Conservation (phyloP, 169 alveolate species). For the Cryptosporidium xiaoi region DNA sequence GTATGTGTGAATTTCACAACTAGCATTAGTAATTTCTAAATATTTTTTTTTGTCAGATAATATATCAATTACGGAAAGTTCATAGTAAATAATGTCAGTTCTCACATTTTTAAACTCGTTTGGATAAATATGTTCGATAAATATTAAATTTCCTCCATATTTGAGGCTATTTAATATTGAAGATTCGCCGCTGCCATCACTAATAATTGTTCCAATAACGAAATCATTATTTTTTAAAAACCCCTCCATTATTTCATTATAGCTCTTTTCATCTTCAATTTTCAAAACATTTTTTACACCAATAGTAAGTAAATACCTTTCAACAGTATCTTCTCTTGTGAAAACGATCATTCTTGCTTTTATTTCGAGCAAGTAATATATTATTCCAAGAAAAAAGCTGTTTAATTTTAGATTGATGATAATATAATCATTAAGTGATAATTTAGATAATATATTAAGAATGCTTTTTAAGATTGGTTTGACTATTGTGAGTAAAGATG, state of each 20-base stretch:
- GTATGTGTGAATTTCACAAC: not conserved
- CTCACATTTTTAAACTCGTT: not conserved
- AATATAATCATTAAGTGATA: not conserved
- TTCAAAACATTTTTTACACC: slow-evolving; percentile 18
- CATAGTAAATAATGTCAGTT: not conserved
- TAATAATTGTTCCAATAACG: slow-evolving; percentile 2
- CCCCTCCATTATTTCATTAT: not conserved
- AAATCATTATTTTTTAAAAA: not conserved
- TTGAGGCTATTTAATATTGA: not conserved
- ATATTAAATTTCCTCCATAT: slow-evolving; percentile 3
- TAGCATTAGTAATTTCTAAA: not conserved
- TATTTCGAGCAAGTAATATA: slow-evolving; percentile 5
- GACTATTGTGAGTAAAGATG: not conserved
- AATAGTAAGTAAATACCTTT: slow-evolving; percentile 8
- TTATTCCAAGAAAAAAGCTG: not conserved
- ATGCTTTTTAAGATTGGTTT: slow-evolving; percentile 3
- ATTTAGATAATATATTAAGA: slow-evolving; percentile 1
- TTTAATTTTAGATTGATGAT: not conserved
- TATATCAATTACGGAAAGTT: not conserved
- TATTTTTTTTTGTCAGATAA: not conserved
- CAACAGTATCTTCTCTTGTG: not conserved
- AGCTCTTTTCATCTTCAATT: not conserved
- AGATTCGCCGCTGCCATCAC: not conserved
- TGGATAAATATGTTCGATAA: not conserved
- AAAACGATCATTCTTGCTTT: not conserved